phyloP scores from a whole-genome alignment of 148 eudicot genomes.

The Bassia scoparia region DNA sequence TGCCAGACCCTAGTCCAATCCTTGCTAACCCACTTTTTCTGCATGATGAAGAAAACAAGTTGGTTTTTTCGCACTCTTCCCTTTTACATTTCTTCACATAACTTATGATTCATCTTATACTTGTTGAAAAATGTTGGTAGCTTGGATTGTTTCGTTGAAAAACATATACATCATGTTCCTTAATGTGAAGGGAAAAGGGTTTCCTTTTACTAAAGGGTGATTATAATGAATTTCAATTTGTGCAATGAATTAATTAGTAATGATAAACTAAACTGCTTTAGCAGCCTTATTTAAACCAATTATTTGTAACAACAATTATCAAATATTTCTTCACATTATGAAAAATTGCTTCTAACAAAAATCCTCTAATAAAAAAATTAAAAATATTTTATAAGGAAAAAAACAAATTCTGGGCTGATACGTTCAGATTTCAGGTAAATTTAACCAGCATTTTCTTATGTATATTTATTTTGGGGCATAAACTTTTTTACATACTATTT shows the following conservation, averaged over 20 bases:
- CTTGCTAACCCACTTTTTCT: constrained; percentile 43
- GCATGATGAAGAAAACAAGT: constrained; percentile 37
- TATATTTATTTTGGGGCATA: background rate
- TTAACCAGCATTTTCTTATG: background rate
- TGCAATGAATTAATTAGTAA: background rate
- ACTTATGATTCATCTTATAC: background rate
- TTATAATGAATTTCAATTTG: background rate
- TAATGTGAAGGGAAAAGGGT: background rate
- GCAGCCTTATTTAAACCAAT: background rate
- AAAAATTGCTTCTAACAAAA: background rate
- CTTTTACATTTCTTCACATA: background rate
- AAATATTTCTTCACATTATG: background rate
- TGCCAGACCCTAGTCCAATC: constrained; percentile 60
- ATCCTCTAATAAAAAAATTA: background rate
- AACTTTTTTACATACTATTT: no score
- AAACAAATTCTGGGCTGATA: no score
- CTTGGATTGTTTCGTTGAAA: background rate
- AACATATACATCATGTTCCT: background rate
- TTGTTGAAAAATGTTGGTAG: background rate
- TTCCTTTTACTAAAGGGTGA: background rate
- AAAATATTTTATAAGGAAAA: no score
- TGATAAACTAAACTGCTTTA: background rate
- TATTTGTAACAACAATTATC: background rate
- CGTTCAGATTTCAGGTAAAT: constrained; percentile 10
- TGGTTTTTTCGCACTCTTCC: constrained; percentile 1